Conservation (phyloP, 805 yeast species). For the Suhomyces prunicola region DNA sequence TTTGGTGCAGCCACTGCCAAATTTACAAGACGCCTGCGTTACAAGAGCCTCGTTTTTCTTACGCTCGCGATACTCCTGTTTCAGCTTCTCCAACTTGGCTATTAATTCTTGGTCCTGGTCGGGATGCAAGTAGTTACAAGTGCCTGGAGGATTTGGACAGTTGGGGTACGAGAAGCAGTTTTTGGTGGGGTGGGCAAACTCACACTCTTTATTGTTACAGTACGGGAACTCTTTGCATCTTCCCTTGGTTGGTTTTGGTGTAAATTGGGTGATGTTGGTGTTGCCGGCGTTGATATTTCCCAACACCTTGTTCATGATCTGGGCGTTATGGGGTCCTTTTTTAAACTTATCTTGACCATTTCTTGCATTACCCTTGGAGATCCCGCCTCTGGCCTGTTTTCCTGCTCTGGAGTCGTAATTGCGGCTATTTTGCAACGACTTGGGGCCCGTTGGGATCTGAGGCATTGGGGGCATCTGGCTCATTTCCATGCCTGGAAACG, state of each 20-base stretch:
- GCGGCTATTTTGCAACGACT: constrained; percentile 6
- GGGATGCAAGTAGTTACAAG: constrained; percentile 81
- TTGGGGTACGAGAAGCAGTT: constrained; percentile 71
- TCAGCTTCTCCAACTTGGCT: constrained; percentile 63
- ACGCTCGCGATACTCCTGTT: constrained; percentile 46
- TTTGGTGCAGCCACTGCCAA: constrained; percentile 70
- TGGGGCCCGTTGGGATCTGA: constrained; percentile 11
- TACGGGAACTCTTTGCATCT: constrained; percentile 73
- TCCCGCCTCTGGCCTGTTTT: constrained; percentile 18
- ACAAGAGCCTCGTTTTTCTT: constrained; percentile 30
- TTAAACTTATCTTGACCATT: constrained; percentile 9
- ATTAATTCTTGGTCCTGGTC: constrained; percentile 77
- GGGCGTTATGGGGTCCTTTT: constrained; percentile 24
- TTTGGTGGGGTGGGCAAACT: constrained; percentile 76
- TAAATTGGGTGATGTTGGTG: constrained; percentile 29
- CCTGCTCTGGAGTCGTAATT: constrained; percentile 2
- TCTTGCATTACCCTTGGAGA: constrained; percentile 15
- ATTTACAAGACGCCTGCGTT: constrained; percentile 61
- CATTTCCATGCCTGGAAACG: not conserved
- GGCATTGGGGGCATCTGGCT: not conserved
- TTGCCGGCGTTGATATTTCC: constrained; percentile 25
- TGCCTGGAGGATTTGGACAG: constrained; percentile 76
- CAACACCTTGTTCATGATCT: constrained; percentile 42
- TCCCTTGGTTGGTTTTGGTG: constrained; percentile 51
- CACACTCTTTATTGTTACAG: constrained; percentile 67